Evolutionary conservation across 306 rosid genomes (phyloP), one percentile per base, ranked within the genome.

Genomic region (Cyamopsis tetragonoloba): DNA sequence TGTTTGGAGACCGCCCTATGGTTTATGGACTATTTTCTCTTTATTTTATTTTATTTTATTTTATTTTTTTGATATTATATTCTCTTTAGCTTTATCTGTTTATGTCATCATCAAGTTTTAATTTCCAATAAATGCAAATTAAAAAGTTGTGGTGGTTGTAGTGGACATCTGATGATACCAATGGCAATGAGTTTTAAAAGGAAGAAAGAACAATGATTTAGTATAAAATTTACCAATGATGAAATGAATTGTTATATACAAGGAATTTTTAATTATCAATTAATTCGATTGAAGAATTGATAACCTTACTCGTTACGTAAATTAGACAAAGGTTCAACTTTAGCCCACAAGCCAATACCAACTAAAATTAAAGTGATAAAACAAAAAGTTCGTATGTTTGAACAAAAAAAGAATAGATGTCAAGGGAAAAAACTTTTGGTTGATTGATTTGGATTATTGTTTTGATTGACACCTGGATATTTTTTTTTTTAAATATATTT

Each of bases 131-230:
- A 38, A 48, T 27, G 38, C 20, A 49, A 74, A 56, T 56, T 3
- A 14, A 68, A 43, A 68, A 60, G 51, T 53, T 53, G 70, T 22
- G 60, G 69, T 77, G 34, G 77, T 51, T 50, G 34, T 13, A 41
- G 71, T 79, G 65, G 66, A 14, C 28, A 47, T 19, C 1, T 28
- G 23, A 62, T 56, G 47, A 28, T 32, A 28, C 28, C 13, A 59
- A 30, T 28, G n/a, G n/a, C n/a, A 12, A 3, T 41, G 37, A 41
- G 2, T 18, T 26, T n/a, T 62, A 34, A 12, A 70, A 39, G 8
- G 34, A 18, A 56, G 28, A 59, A 47, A 71, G 37, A 54, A 30
- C 5, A 43, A 28, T 2, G 44, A 27, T 17, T 1, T 4, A 14
- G 54, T 15, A 47, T 6, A 24, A 59, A 63, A 28, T 32, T 20